phyloP scores from a whole-genome alignment of 192 early-diverging fungal genomes.

The Phlyctochytrium arcticum region DNA sequence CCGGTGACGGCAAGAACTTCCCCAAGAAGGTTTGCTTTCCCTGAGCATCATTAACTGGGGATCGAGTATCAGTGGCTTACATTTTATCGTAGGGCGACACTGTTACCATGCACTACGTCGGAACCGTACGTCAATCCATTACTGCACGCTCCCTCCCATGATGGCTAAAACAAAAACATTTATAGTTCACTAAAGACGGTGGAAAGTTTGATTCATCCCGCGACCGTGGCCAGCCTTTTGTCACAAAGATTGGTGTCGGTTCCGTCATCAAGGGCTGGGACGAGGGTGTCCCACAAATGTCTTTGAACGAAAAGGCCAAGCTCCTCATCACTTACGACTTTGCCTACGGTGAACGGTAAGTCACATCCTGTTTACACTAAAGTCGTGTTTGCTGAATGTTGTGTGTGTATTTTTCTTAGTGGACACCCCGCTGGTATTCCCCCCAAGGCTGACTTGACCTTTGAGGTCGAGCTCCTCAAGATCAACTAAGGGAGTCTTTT shows the following conservation, averaged over 20 bases:
- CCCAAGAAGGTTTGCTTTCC: slow-evolving; percentile 56
- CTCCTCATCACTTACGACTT: slow-evolving; percentile 61
- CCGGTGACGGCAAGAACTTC: slow-evolving; percentile 53
- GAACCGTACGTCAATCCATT: neutral
- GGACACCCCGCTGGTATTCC: slow-evolving; percentile 64
- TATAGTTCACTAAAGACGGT: slow-evolving; percentile 49
- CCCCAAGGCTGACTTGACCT: slow-evolving; percentile 70
- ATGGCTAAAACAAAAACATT: neutral
- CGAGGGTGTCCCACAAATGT: slow-evolving; percentile 92
- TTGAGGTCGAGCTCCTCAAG: slow-evolving; percentile 61
- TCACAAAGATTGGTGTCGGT: slow-evolving; percentile 84
- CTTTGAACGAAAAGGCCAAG: slow-evolving; percentile 81
- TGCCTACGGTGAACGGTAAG: slow-evolving; percentile 29
- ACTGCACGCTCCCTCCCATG: neutral
- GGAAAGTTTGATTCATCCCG: slow-evolving; percentile 83
- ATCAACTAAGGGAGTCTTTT: slow-evolving; percentile 20
- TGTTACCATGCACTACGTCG: slow-evolving; percentile 43
- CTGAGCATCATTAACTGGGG: too few species aligned
- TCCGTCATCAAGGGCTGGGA: slow-evolving; percentile 88
- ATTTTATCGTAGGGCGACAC: slow-evolving; percentile 37
- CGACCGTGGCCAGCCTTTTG: slow-evolving; percentile 82
- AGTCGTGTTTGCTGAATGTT: too few species aligned
- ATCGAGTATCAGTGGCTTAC: too few species aligned
- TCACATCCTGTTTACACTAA: neutral
- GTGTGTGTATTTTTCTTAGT: neutral